Conservation (phyloP, 1,284 basidiomycete genomes). For the Moesziomyces antarcticus region DNA sequence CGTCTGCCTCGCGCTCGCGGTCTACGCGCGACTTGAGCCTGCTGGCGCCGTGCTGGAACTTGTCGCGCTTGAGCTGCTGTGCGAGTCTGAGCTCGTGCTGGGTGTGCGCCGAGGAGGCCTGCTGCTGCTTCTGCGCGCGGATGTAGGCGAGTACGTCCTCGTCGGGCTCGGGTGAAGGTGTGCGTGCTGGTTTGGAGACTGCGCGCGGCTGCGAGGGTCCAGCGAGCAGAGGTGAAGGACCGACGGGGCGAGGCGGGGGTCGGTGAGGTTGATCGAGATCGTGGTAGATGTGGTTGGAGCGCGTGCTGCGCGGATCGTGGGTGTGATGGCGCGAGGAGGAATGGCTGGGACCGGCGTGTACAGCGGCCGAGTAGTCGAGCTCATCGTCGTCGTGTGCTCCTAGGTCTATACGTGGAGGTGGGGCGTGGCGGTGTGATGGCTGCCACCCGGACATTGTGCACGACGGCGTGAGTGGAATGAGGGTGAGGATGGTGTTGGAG, state of each 20-base stretch:
- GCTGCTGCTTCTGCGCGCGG: slow-evolving; percentile 17
- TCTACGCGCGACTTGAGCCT: slow-evolving; percentile 51
- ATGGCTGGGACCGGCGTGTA: slow-evolving; percentile 29
- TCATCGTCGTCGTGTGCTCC: slow-evolving; percentile 15
- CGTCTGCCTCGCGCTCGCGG: slow-evolving; percentile 55
- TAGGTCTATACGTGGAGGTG: slow-evolving; percentile 17
- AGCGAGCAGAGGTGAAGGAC: neutral
- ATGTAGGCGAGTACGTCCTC: slow-evolving; percentile 41
- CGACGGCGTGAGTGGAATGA: too few species aligned
- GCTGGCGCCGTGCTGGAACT: slow-evolving; percentile 42
- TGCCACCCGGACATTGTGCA: slow-evolving; percentile 4
- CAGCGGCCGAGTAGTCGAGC: slow-evolving; percentile 27
- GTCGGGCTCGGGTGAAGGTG: slow-evolving; percentile 34
- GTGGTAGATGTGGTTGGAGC: slow-evolving; percentile 1
- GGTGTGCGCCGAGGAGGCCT: neutral
- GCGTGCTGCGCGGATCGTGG: slow-evolving; percentile 5
- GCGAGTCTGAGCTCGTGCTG: slow-evolving; percentile 15
- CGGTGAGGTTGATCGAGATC: neutral
- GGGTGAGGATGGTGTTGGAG: too few species aligned
- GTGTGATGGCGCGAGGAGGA: slow-evolving; percentile 5
- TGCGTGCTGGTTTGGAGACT: neutral
- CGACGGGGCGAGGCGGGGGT: neutral
- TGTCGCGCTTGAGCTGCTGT: slow-evolving; percentile 36
- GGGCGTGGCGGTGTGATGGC: slow-evolving; percentile 5
- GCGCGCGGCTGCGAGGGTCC: neutral